These are phyloP conservation scores for Tillandsia fasciculata DNA, from an alignment of 176 grass and related monocot species.

Conservation along the genomic window DNA sequence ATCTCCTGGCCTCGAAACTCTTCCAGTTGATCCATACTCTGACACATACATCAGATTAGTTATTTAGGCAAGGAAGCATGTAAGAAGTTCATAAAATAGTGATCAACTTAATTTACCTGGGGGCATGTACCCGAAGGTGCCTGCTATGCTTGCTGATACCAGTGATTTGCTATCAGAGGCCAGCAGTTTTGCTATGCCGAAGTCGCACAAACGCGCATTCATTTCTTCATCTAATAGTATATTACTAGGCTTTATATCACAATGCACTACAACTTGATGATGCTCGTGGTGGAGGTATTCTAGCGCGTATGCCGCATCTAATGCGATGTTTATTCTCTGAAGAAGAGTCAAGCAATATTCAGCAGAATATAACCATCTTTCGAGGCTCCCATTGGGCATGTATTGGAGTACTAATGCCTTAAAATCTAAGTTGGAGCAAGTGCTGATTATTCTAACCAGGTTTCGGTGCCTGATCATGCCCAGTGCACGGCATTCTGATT, in stretches of 20 bases:
- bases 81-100: not conserved
- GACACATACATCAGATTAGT: not conserved
- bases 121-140: conserved; percentile 22
- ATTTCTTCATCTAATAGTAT: conserved; percentile 30
- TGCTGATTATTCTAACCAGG: conserved; percentile 19
- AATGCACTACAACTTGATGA: conserved; percentile 19
- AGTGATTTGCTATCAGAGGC: conserved; percentile 3
- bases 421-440: conserved; percentile 27
- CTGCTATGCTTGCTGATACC: conserved; percentile 5
- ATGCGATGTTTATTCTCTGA: conserved; percentile 9
- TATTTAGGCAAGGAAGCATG: not conserved
- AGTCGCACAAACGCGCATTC: conserved; percentile 20
- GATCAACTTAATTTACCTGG: conserved; percentile 19
- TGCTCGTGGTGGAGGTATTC: conserved; percentile 21
- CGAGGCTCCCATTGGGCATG: conserved; percentile 25
- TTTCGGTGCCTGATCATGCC: conserved; percentile 16
- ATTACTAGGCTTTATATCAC: conserved; percentile 27
- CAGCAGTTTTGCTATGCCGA: conserved; percentile 20
- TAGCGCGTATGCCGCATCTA: conserved; percentile 14
- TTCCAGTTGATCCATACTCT: conserved; percentile 13
- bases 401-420: conserved; percentile 23
- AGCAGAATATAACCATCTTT: conserved; percentile 16
- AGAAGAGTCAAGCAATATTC: not conserved
- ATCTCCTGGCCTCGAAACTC: conserved; percentile 19
- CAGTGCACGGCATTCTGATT: conserved; percentile 13